Base-by-base conservation (phyloP, 768 basidiomycete species). In the Kwoniella sp. region DNA sequence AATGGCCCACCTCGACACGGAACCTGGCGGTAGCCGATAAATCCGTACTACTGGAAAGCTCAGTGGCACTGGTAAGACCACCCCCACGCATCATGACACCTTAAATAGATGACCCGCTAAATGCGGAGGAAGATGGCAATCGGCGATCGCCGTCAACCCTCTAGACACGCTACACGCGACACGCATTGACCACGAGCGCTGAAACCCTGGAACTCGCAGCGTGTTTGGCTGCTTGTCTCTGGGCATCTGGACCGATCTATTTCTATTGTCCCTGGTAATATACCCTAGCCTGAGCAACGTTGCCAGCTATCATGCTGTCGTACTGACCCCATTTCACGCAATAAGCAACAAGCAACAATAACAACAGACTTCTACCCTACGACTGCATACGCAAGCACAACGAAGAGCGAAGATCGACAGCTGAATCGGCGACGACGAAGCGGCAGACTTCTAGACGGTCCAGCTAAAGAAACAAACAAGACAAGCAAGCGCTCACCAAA, bases 1-100 rank as follows among this genome's bases (percentile, higher is more conserved):
- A n/a, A 58, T 41, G 31, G 20, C 25, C 12, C 28, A 4, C 31
- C 28, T 22, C 38, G 23, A 38, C 22, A 25, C 23, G 31, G 56
- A 38, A 34, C 11, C 29, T 22, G 48, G 51, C 59, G 48, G 59
- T 50, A 51, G 45, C 59, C 59, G 59, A 61, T 61, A 61, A 61
- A 61, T 61, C 59, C 59, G 59, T 38, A n/a, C 29, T n/a, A 48
- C 47, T 48, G 8, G 20, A 25, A 28, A 23, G 50, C 9, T 20
- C 11, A 28, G 50, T 23, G 50, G 50, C 23, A 51, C 5, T 41
- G 38, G 20, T 9, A 41, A 41, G 38, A n/a, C n/a, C n/a, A n/a
- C n/a, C n/a, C n/a, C n/a, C n/a, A n/a, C n/a, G n/a, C n/a, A 41
- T 9, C 38, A 20, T 41, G 38, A 20, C 38, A 4, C 23, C 25